Base-by-base conservation (phyloP, 805 yeast species). In the Suhomyces faveliae region DNA sequence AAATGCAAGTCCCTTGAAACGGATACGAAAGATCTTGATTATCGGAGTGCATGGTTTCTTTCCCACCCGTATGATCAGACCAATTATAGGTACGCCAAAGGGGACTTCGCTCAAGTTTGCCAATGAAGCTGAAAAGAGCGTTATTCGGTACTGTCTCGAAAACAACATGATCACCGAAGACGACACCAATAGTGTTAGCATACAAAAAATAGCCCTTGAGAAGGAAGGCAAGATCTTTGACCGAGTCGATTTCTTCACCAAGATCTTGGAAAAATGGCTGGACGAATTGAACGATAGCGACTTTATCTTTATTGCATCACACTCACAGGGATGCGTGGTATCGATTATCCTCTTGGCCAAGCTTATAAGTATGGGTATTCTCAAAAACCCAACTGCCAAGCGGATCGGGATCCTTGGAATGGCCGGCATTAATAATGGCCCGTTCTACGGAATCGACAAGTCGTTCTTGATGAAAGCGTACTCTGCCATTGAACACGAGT, bases 361-460 rank as follows among this genome's bases (percentile, higher is more conserved):
- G 54, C 73, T 92, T 37, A 77, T 92, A 10, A 85, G 81, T 63
- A 64, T 54, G 66, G 94, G 62, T 20, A 71, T 62, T 39, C 70
- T 59, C 58, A 70, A 59, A 67, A 74, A 53, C 60, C 69, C 76
- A 0, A 60, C 60, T 17, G 47, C 47, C 13, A 73, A 81, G 61
- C 69, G 78, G 19, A 76, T 91, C 11, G 89, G 94, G 0, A 70
- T 92, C 15, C 68, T 92, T 43, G 92, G 92, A 3, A 92, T 92
- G 99, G 98, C 98, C 0, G 98, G 98, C 1, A 81, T 91, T 20
- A 89, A 90, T 57, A 82, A 89, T 62, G 99, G 99, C 0, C 99
- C 99, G 2, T 87, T 89, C 61, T 89, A 83, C 55, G 97, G 97
- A 0, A 80, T 82, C 57, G 98, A 94, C 61, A 90, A 89, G 63